These are phyloP conservation scores for Cucurbita pepo DNA, from an alignment of 306 rosid genomes.

Conservation along the genomic window DNA sequence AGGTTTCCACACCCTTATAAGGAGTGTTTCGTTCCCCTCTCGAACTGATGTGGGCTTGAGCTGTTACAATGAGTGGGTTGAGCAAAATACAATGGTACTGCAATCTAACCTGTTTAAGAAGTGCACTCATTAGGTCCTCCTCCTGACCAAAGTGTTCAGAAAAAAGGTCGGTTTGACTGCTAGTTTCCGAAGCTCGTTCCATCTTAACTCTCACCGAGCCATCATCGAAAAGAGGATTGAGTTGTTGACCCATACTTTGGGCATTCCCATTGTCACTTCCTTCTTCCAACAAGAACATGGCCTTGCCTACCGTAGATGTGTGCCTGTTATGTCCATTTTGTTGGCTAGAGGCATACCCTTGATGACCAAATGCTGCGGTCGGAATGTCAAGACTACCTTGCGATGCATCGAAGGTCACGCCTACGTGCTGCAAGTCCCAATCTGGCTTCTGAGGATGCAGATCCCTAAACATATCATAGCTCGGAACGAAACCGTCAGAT, in stretches of 20 bases:
- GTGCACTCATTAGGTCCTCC: constrained; percentile 91
- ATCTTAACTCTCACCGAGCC: constrained; percentile 35
- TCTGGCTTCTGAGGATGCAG: constrained; percentile 59
- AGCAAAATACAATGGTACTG: neutral
- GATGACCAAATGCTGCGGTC: constrained; percentile 53
- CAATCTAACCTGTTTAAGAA: constrained; percentile 69
- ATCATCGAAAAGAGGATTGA: constrained; percentile 11
- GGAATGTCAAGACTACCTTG: constrained; percentile 50
- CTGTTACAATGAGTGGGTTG: neutral
- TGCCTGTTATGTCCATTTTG: constrained; percentile 22
- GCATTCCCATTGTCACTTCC: constrained; percentile 26
- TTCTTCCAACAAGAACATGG: constrained; percentile 36
- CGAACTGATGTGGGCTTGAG: too few species aligned
- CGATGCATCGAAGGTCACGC: constrained; percentile 39
- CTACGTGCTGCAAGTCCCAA: constrained; percentile 56
- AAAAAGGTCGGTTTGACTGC: constrained; percentile 33
- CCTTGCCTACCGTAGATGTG: constrained; percentile 23
- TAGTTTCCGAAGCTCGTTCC: constrained; percentile 44
- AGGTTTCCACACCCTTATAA: too few species aligned
- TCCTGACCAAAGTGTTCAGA: constrained; percentile 75
- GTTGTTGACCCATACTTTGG: constrained; percentile 38
- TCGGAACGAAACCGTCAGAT: constrained; percentile 33
- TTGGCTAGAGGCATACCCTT: constrained; percentile 49
- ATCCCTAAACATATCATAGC: constrained; percentile 70
- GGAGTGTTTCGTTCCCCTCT: too few species aligned